Percentiles rank a stretch among this genome's conserved stretches.
Evolutionary conservation across 2,329 filamentous ascomycete genomes (phyloP).

Genomic region (Lecanicillium sp.): DNA sequence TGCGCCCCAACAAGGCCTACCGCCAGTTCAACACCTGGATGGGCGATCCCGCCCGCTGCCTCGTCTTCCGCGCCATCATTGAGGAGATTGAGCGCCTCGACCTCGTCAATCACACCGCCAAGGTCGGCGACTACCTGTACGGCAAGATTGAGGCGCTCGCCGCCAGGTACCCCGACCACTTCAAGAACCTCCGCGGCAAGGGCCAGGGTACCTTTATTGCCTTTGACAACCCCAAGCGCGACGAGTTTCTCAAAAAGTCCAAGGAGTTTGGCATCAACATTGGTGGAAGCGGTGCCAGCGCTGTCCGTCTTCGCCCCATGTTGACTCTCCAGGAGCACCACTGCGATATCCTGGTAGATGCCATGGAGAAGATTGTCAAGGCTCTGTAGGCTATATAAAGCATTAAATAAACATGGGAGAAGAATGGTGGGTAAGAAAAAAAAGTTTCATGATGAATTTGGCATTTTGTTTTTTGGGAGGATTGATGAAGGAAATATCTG

Average conservation of each 20-base stretch:
- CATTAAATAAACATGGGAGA: background rate
- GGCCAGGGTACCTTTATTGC: constrained; percentile 88
- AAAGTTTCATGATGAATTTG: too few relatives aligned
- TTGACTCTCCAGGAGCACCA: constrained; percentile 87
- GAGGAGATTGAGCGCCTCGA: constrained; percentile 68
- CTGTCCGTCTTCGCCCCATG: constrained; percentile 81
- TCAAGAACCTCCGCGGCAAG: constrained; percentile 79
- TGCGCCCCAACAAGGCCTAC: constrained; percentile 87
- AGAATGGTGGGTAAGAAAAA: background rate
- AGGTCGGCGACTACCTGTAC: constrained; percentile 72
- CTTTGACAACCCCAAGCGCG: constrained; percentile 74
- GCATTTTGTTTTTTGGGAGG: too few relatives aligned
- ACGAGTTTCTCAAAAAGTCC: constrained; percentile 69
- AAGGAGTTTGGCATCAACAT: constrained; percentile 82
- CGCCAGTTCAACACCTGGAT: constrained; percentile 98
- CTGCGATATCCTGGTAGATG: constrained; percentile 74
- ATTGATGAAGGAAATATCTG: too few relatives aligned
- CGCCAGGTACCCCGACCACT: constrained; percentile 63
- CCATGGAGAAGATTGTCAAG: constrained; percentile 64
- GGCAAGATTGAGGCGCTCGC: constrained; percentile 59
- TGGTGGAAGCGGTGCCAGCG: constrained; percentile 67
- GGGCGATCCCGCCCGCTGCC: constrained; percentile 77
- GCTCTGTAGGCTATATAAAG: constrained; percentile 17
- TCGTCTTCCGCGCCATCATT: constrained; percentile 82
- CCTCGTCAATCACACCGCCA: constrained; percentile 72